phyloP scores from a whole-genome alignment of 176 grass and related monocot species.

The Miscanthus lutarioriparius region DNA sequence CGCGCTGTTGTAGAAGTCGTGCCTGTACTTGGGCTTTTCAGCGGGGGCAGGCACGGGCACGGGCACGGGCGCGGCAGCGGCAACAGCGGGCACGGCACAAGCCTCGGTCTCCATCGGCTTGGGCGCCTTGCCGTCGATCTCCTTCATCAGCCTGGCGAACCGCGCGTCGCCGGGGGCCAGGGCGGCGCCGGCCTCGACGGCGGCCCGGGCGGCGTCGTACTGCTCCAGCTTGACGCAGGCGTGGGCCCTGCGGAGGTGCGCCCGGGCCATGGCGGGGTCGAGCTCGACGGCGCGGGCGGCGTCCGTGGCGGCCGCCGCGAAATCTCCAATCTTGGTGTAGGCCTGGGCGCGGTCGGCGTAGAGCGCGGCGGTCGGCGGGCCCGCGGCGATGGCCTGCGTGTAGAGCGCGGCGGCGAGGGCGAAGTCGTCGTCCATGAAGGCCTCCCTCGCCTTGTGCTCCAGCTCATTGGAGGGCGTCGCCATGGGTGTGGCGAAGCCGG shows the following conservation, averaged over 20 bases:
- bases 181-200: conserved; percentile 47
- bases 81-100: neutral
- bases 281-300: conserved; percentile 12
- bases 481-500: neutral
- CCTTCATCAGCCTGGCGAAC: conserved; percentile 22
- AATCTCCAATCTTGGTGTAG: conserved; percentile 48
- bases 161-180: conserved; percentile 45
- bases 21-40: conserved; percentile 21
- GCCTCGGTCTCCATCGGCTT: neutral
- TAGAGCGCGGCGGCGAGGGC: conserved; percentile 49
- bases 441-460: conserved; percentile 52
- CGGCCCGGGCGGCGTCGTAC: conserved; percentile 51
- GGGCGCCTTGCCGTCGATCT: conserved; percentile 23
- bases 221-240: conserved; percentile 61
- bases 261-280: conserved; percentile 19
- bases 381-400: conserved; percentile 44
- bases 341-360: conserved; percentile 53
- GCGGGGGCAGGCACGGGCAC: neutral
- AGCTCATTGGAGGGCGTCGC: conserved; percentile 41
- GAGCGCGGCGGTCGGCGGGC: conserved; percentile 31
- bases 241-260: conserved; percentile 20
- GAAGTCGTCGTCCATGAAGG: conserved; percentile 57
- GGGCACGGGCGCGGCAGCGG: neutral
- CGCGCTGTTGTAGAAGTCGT: conserved; percentile 31
- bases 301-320: conserved; percentile 31